Evolutionary conservation across 352 stramenopile genomes (phyloP), one percentile per base, ranked within the genome.

Genomic region (Globisporangium solare): DNA sequence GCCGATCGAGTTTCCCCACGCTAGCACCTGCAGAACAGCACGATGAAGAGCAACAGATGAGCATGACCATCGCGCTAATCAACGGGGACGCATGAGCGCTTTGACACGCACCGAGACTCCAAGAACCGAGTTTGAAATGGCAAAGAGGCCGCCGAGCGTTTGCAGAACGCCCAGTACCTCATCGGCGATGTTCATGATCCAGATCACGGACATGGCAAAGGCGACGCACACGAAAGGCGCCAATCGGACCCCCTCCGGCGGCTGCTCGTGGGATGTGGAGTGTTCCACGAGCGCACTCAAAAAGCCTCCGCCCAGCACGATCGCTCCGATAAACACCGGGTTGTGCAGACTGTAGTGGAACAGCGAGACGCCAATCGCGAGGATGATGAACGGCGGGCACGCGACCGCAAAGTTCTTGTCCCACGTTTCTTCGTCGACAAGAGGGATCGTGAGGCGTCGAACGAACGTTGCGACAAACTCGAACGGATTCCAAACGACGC

Each of bases 181-280:
- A 35, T 88, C 80, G 7, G 83, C 83, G 48, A 93, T 89, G 20
- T 86, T 89, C 80, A 90, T 90, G 63, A 93, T 93, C 83, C 83
- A 93, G 54, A 91, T 75, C 41, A 93, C 77, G 3, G 83, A 93
- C 80, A 93, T 93, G 21, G 83, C 70, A 49, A 93, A 93, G 15
- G 74, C 83, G n/a, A 89, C 58, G 27, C 63, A 78, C 37, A 93
- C 71, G 22, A 86, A 89, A 39, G 81, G 78, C 5, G 71, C 68
- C 12, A 91, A 53, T 6, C 60, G 53, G 48, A 53, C 60, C n/a
- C 79, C 80, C 48, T 74, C 60, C 1, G 83, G 83, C 24, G 83
- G 83, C 11, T 59, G 61, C 20, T 79, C 66, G 3, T 68, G 56
- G 10, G 70, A 77, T 0, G 77, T 79, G 2, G 64, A 71, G 45